Base-by-base conservation (phyloP, 306 rosid genomes). In the Cucurbita maxima region DNA sequence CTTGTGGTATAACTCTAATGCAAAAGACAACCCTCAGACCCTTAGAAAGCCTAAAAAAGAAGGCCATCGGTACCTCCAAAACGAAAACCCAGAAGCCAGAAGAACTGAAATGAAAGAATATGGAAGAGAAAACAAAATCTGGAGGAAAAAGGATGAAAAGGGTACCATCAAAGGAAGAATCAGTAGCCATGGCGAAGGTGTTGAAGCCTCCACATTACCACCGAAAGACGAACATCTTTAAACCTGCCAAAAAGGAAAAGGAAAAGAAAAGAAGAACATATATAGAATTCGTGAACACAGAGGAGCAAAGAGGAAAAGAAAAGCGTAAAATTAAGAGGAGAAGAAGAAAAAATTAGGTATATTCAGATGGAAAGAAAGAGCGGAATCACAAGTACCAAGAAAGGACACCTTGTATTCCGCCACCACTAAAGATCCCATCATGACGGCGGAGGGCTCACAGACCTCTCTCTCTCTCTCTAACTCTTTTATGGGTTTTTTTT, bases 161-260 rank as follows among this genome's bases (percentile, higher is more conserved):
- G 72, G 79, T 84, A 93, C 97, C 97, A 64, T 86, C 87, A 19
- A 58, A 62, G 82, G 97, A 82, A 59, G 90, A 94, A 89, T 90
- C 95, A 38, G 85, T 47, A 67, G 92, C 80, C 88, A 86, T 82
- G 75, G 81, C 59, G 74, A 76, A 88, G 83, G 78, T 70, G 38
- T 73, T 77, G 79, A 72, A 76, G 37, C 76, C 82, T 78, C 82
- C 77, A 82, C 98, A 90, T 90, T 88, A 86, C 84, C 80, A 61
- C 74, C 73, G 61, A 83, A 77, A 86, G 43, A 80, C 75, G 54
- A 73, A 59, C 80, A 75, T 82, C 19, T 63, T 41, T 19, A 61
- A 81, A 77, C 80, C 96, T 93, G 89, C 64, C 79, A 79, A 70
- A 44, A 62, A 75, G 69, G 70, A 76, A 77, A 52, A 43, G 69